phyloP scores from a whole-genome alignment of 1,284 basidiomycete genomes.

The Leccinum fallax region DNA sequence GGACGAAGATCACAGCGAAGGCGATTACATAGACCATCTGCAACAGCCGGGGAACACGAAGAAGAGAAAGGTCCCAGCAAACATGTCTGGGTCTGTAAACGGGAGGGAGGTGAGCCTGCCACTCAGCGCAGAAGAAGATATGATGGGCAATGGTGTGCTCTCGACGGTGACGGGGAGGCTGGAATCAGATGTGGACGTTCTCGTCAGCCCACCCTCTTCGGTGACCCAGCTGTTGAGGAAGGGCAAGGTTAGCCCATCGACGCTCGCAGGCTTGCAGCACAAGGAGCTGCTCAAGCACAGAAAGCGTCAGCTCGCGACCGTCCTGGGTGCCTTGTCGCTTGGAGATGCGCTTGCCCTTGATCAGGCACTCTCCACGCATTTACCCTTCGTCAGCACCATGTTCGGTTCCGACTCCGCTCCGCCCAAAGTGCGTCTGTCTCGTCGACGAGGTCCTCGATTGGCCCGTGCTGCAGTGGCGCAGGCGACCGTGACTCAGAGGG shows the following conservation, averaged over 20 bases:
- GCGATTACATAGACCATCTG: slow-evolving; percentile 64
- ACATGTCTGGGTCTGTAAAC: slow-evolving; percentile 41
- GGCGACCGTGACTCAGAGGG: slow-evolving; percentile 15
- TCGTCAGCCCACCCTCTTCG: slow-evolving; percentile 21
- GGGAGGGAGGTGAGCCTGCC: slow-evolving; percentile 33
- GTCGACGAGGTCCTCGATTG: slow-evolving; percentile 44
- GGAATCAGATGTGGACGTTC: slow-evolving; percentile 27
- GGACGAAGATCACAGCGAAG: slow-evolving; percentile 52
- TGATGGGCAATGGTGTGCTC: slow-evolving; percentile 11
- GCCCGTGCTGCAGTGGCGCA: slow-evolving; percentile 42
- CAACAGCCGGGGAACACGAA: slow-evolving; percentile 81
- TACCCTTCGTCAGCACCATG: slow-evolving; percentile 46
- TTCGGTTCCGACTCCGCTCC: slow-evolving; percentile 34
- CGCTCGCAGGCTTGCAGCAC: slow-evolving; percentile 68
- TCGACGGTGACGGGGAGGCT: slow-evolving; percentile 15
- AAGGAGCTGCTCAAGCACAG: slow-evolving; percentile 71
- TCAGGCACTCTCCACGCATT: slow-evolving; percentile 67
- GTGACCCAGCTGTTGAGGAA: slow-evolving; percentile 36
- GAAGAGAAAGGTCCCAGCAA: slow-evolving; percentile 78
- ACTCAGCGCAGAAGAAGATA: slow-evolving; percentile 31
- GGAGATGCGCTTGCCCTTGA: slow-evolving; percentile 72
- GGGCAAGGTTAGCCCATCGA: slow-evolving; percentile 58
- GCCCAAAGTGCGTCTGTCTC: slow-evolving; percentile 35
- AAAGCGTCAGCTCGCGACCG: slow-evolving; percentile 67
- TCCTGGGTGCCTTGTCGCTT: slow-evolving; percentile 62